phyloP scores from a whole-genome alignment of 1,284 basidiomycete species.

The Schizopora paradoxa region DNA sequence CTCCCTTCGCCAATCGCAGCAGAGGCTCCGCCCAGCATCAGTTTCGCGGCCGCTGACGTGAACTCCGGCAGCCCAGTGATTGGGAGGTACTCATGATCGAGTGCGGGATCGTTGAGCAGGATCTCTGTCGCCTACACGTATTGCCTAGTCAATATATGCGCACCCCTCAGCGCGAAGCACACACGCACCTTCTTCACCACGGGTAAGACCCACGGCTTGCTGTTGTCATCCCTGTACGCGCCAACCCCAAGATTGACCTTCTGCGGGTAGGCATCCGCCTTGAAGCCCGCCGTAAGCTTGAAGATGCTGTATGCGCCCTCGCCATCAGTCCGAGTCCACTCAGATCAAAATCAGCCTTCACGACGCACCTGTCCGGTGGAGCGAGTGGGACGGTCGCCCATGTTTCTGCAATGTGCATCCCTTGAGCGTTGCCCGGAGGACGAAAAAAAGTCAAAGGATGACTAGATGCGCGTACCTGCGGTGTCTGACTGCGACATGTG shows the following conservation, averaged over 20 bases:
- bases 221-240: constrained; percentile 83
- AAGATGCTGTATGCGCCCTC: constrained; percentile 62
- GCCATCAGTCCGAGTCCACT: neutral
- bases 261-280: constrained; percentile 71
- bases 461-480: neutral
- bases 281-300: constrained; percentile 85
- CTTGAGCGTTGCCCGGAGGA: neutral
- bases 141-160: neutral
- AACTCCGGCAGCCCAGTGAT: constrained; percentile 87
- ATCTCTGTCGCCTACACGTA: constrained; percentile 62
- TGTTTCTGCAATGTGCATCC: constrained; percentile 43
- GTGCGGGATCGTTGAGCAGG: constrained; percentile 62
- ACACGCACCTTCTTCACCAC: constrained; percentile 76
- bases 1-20: constrained; percentile 68
- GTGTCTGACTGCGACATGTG: neutral
- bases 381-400: constrained; percentile 75
- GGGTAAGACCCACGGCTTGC: constrained; percentile 89
- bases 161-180: constrained; percentile 3
- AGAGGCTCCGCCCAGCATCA: constrained; percentile 77
- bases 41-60: constrained; percentile 71
- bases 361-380: constrained; percentile 68
- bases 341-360: neutral
- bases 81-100: constrained; percentile 93
- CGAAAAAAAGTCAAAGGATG: neutral
- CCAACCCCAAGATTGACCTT: constrained; percentile 94